A percentile compares a stretch with the other conserved stretches of the same genome.
Evolutionary conservation across 768 basidiomycete genomes (phyloP).

Genomic region (Dacryopinax spathularia): DNA sequence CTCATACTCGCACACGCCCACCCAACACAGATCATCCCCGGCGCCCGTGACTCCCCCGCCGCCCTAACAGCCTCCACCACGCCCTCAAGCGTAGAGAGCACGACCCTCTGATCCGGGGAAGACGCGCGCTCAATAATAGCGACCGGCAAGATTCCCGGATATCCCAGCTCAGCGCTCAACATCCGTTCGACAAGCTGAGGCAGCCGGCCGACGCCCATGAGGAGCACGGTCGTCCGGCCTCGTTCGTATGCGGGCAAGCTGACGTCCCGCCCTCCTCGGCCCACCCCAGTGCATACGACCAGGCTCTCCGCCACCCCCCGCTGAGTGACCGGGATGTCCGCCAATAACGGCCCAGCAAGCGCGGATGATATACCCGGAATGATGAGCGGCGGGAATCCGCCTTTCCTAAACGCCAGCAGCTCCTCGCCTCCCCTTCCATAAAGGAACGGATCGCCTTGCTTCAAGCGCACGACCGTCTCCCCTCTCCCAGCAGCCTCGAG

Average conservation of each 20-base stretch:
- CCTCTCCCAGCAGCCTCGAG: slow-evolving; percentile 68
- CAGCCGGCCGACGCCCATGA: slow-evolving; percentile 93
- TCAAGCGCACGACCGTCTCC: slow-evolving; percentile 81
- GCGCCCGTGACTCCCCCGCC: slow-evolving; percentile 75
- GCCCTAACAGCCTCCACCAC: slow-evolving; percentile 58
- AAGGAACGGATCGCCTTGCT: slow-evolving; percentile 93
- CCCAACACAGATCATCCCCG: slow-evolving; percentile 91
- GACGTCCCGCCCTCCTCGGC: slow-evolving; percentile 67
- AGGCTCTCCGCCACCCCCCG: slow-evolving; percentile 85
- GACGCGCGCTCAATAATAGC: slow-evolving; percentile 92
- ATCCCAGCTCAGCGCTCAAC: slow-evolving; percentile 27
- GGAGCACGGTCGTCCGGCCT: slow-evolving; percentile 59
- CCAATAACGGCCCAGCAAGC: slow-evolving; percentile 77
- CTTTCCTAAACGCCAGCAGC: slow-evolving; percentile 75
- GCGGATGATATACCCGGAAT: slow-evolving; percentile 85
- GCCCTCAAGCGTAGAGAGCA: slow-evolving; percentile 60
- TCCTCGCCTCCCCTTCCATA: slow-evolving; percentile 94
- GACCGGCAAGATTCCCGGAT: slow-evolving; percentile 67
- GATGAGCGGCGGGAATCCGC: slow-evolving; percentile 70
- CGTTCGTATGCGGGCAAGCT: slow-evolving; percentile 79
- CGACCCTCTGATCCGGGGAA: slow-evolving; percentile 78
- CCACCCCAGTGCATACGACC: slow-evolving; percentile 87
- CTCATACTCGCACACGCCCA: slow-evolving; percentile 77
- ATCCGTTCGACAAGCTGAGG: slow-evolving; percentile 55
- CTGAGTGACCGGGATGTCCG: slow-evolving; percentile 87